These are phyloP conservation scores for Saccharomycopsis malanga DNA, from an alignment of 805 yeast genomes.

Conservation along the genomic window DNA sequence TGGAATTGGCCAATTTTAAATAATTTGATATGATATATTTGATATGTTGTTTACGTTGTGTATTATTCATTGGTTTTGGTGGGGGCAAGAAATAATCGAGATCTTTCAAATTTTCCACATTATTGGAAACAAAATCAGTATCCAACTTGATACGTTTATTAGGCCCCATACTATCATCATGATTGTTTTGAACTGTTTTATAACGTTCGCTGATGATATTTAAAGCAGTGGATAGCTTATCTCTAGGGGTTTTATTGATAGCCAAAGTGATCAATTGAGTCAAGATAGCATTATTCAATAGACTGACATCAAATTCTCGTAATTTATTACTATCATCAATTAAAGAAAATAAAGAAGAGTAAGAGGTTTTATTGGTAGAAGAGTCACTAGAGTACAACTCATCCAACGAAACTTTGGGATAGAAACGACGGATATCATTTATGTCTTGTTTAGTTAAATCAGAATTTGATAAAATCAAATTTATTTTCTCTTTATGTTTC, in stretches of 20 bases:
- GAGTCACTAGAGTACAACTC: conserved; percentile 22
- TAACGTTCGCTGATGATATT: conserved; percentile 66
- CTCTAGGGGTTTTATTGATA: conserved; percentile 45
- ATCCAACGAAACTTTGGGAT: conserved; percentile 14
- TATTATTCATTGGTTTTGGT: conserved; percentile 46
- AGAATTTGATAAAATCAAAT: conserved; percentile 23
- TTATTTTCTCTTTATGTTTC: conserved; percentile 24
- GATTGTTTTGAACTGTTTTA: conserved; percentile 19
- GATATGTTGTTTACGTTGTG: conserved; percentile 52
- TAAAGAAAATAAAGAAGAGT: conserved; percentile 60
- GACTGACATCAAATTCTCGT: conserved; percentile 60
- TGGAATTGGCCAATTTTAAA: conserved; percentile 38
- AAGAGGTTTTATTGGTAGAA: conserved; percentile 36
- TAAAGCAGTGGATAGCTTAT: conserved; percentile 55
- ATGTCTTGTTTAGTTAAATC: conserved; percentile 22
- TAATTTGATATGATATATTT: conserved; percentile 52
- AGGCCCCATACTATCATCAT: conserved; percentile 24
- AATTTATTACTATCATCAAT: conserved; percentile 55
- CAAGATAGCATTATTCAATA: conserved; percentile 58
- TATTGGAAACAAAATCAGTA: conserved; percentile 1
- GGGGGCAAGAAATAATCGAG: conserved; percentile 46
- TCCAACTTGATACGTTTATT: conserved; percentile 16
- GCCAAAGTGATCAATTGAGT: conserved; percentile 62
- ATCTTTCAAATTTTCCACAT: conserved; percentile 18
- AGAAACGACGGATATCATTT: conserved; percentile 11